phyloP scores from a whole-genome alignment of 257 asterid species.

The Anisodus acutangulus region DNA sequence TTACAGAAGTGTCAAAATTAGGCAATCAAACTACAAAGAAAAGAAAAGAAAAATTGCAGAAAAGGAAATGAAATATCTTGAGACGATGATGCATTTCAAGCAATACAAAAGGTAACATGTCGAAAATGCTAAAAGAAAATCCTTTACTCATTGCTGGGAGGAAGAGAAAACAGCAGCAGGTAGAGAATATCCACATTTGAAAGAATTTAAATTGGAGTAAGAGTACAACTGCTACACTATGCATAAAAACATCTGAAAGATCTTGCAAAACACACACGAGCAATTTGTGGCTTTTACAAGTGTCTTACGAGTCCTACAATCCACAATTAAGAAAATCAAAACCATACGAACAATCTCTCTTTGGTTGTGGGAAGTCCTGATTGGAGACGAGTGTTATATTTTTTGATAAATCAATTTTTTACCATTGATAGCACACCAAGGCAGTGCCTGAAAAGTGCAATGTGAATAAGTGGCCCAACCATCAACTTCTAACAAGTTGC shows the following conservation, averaged over 20 bases:
- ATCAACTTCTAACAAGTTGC: not conserved
- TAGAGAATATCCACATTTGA: not conserved
- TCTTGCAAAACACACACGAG: not conserved
- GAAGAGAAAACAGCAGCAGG: not conserved
- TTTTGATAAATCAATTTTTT: not conserved
- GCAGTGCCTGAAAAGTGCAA: not conserved
- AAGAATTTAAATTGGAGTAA: not conserved
- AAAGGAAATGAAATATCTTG: conserved; percentile 13
- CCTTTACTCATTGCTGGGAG: not conserved
- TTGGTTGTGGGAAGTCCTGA: not conserved
- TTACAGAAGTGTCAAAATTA: not conserved
- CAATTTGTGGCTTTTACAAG: not conserved
- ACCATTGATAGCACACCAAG: not conserved
- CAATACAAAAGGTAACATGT: not conserved
- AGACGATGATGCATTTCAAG: conserved; percentile 24
- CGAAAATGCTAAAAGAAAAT: not conserved
- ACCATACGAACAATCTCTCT: not conserved
- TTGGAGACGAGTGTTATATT: not conserved
- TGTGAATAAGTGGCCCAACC: not conserved
- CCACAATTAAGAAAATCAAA: too few species aligned
- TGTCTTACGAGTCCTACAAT: not conserved
- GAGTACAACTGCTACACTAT: not conserved
- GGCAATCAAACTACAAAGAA: conserved; percentile 9
- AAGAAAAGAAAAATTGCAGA: not conserved
- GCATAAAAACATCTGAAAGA: not conserved